These are phyloP conservation scores for Omphalotus olearius DNA, from an alignment of 1,284 basidiomycete species.

Conservation along the genomic window DNA sequence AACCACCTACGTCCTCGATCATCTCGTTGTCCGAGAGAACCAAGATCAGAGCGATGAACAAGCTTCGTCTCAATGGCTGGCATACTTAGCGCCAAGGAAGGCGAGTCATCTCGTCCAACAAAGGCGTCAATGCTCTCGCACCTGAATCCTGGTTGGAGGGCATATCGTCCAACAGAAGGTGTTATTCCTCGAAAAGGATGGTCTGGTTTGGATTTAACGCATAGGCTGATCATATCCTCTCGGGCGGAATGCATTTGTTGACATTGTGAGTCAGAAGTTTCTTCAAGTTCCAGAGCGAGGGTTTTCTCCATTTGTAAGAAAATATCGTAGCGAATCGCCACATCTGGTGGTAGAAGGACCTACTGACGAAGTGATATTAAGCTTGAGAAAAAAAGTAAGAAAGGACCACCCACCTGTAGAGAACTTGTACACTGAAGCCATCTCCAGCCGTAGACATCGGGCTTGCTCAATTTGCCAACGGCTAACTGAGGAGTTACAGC, in stretches of 20 bases:
- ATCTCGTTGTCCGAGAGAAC: slow-evolving; percentile 1
- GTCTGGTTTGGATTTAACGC: neutral
- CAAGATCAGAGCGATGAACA: slow-evolving; percentile 1
- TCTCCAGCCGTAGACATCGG: slow-evolving; percentile 7
- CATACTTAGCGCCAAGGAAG: neutral
- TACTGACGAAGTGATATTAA: neutral
- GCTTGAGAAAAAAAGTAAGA: no score
- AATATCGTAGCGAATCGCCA: neutral
- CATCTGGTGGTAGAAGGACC: slow-evolving; percentile 9
- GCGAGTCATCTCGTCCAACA: neutral
- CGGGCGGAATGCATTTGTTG: neutral
- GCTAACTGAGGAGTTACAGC: neutral
- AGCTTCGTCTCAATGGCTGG: neutral
- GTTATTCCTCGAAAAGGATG: slow-evolving; percentile 10
- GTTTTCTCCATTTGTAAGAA: slow-evolving; percentile 6
- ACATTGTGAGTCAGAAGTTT: neutral
- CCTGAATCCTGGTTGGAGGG: slow-evolving; percentile 9
- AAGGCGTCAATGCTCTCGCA: slow-evolving; percentile 5
- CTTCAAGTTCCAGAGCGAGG: neutral
- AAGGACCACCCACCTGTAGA: neutral
- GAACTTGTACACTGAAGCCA: slow-evolving; percentile 8
- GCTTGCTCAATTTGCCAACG: neutral
- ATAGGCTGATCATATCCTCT: neutral
- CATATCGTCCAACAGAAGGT: slow-evolving; percentile 2
- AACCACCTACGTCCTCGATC: slow-evolving; percentile 5